Evolutionary conservation across 140 eudicot species (phyloP).

Genomic region (Cichorium intybus): DNA sequence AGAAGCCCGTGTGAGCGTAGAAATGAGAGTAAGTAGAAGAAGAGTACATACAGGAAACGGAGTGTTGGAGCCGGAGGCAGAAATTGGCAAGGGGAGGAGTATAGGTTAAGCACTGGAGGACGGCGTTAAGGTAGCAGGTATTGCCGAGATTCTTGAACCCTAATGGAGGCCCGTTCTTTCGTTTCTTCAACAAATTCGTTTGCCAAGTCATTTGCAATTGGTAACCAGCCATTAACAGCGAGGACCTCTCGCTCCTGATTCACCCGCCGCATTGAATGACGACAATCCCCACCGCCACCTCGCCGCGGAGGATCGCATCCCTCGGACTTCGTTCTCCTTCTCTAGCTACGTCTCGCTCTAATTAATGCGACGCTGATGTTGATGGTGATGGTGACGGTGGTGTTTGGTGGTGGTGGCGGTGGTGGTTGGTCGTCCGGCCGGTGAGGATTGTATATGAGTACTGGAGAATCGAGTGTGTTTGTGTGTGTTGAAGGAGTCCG

Average conservation of each 20-base stretch:
- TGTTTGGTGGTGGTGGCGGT: background rate
- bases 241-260: slow-evolving; percentile 43
- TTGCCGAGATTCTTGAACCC: slow-evolving; percentile 91
- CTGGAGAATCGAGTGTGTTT: slow-evolving; percentile 21
- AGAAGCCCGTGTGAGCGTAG: background rate
- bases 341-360: slow-evolving; percentile 4
- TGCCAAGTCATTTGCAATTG: slow-evolving; percentile 88
- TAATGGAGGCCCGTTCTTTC: slow-evolving; percentile 65
- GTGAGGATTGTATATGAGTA: background rate
- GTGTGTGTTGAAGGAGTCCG: slow-evolving; percentile 26
- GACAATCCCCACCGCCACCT: slow-evolving; percentile 39
- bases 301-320: slow-evolving; percentile 61
- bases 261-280: slow-evolving; percentile 52
- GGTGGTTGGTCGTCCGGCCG: slow-evolving; percentile 11
- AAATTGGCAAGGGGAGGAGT: slow-evolving; percentile 97
- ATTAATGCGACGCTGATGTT: slow-evolving; percentile 4
- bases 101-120: slow-evolving; percentile 94
- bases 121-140: slow-evolving; percentile 89
- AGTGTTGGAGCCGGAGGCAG: slow-evolving; percentile 71
- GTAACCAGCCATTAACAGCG: slow-evolving; percentile 50
- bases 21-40: background rate
- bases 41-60: slow-evolving; percentile 52
- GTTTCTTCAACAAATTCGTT: slow-evolving; percentile 39
- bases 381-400: background rate
- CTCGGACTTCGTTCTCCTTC: background rate